Evolutionary conservation across 2,329 filamentous ascomycete species (phyloP), one percentile per base, ranked within the genome.

Genomic region (Cryphonectria radicalis): DNA sequence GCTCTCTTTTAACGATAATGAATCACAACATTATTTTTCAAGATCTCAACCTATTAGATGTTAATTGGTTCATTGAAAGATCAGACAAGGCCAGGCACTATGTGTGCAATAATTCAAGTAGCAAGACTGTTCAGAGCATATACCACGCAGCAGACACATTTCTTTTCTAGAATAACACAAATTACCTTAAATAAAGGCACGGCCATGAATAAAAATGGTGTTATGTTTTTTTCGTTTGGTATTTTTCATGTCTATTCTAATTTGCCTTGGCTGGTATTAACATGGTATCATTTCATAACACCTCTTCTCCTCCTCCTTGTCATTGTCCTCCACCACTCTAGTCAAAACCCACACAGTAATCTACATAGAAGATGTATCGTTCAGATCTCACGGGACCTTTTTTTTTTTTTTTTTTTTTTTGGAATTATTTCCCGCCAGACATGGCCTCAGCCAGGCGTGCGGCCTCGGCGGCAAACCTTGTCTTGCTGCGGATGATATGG

Each of bases 401-500:
- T 1, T 57, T 14, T 43, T 1, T 32, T 1, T 57, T 6, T 35
- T 43, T 1, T 57, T 14, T 43, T 1, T 32, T 1, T 57, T 6
- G n/a, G 14, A 50, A n/a, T 63, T 65, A 73, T 53, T 73, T 73
- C 3, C 71, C 62, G 22, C 71, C 71, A 46, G 65, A 68, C 71
- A 73, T 71, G 19, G 69, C 71, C 32, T 70, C 71, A 4, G 71
- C 71, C 63, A 73, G 43, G 53, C 71, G 70, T 19, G 67, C 17
- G 35, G 71, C 71, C 66, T 73, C 71, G 6, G 60, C 53, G 3
- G 69, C 71, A 19, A 87, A 78, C 0, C 81, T 82, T 69, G 87
- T 89, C 76, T 81, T 85, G 7, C 82, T 81, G 3, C 88, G 81
- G 67, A 90, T 89, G 70, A 77, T 79, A 50, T 83, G 83, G 0